Base-by-base conservation (phyloP, 148 eudicot species). In the Camellia lanceoleosa region DNA sequence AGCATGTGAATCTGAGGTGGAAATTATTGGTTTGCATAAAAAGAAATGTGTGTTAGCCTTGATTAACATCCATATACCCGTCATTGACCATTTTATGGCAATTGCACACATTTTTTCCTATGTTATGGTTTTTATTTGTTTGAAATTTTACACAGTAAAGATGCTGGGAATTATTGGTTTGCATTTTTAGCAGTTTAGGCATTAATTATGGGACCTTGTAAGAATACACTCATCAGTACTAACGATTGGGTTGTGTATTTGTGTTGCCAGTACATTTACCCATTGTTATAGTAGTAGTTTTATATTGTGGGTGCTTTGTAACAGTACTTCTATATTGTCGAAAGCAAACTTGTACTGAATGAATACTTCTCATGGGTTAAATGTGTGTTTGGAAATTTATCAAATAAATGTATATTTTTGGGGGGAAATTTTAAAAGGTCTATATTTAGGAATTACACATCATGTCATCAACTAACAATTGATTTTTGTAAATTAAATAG, bases 161-260 rank as follows among this genome's bases (percentile, higher is more conserved):
- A 44, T 59, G 38, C 58, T 55, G 2, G 38, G 14, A 74, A 59
- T 3, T 56, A 71, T 51, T 18, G 15, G 58, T 10, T 71, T 5
- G 52, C n/a, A 5, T 71, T 71, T 71, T 71, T 14, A 23, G 30
- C 44, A 23, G 20, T 72, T 51, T 30, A 30, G 38, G 59, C 75
- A 52, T 52, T 51, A 11, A 49, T 51, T 63, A 63, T 63, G 67
- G 38, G 38, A 20, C 41, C 10, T 63, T 63, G 16, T 63, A 63
- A 2, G 8, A 63, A 71, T 71, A 12, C 47, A 19, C 41, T 7
- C 11, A 47, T 47, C 44, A 15, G 56, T 74, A 58, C 30, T 7
- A 74, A 3, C 5, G 44, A 61, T n/a, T 61, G 52, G 41, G 54
- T 75, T 75, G 16, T 75, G 78, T 46, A 44, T 75, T 30, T 62